Conservation (phyloP, 139 green algal species). For the Chlamydomonas incerta region DNA sequence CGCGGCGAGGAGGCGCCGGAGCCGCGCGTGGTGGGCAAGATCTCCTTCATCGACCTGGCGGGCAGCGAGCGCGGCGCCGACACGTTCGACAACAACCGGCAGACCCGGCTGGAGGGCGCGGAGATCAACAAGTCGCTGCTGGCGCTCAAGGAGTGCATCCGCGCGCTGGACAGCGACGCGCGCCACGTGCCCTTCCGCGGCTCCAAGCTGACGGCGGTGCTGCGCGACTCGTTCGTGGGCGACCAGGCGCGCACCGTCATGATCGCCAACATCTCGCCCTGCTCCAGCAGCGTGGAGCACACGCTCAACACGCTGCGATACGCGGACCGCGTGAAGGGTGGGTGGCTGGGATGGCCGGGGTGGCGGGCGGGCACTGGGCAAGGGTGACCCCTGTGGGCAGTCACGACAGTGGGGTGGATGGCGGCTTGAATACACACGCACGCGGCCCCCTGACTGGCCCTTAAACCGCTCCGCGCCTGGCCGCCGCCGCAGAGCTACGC, state of each 20-base stretch:
- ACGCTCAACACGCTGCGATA: conserved; percentile 99
- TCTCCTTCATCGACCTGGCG: conserved; percentile 99
- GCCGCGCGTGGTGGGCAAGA: conserved; percentile 83
- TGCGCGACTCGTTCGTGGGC: conserved; percentile 85
- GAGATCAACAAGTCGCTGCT: conserved; percentile 99
- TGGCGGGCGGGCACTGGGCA: too few relatives aligned
- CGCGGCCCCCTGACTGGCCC: too few relatives aligned
- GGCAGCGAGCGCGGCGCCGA: conserved; percentile 97
- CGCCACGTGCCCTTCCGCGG: conserved; percentile 96
- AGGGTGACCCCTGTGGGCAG: too few relatives aligned
- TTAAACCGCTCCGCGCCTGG: too few relatives aligned
- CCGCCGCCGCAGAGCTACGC: conserved; percentile 67
- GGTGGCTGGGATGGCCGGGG: too few relatives aligned
- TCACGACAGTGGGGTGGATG: too few relatives aligned
- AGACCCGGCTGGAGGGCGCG: conserved; percentile 83
- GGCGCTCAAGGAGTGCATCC: conserved; percentile 92
- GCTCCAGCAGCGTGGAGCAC: conserved; percentile 90
- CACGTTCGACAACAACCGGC: conserved; percentile 96
- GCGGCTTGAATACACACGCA: too few relatives aligned
- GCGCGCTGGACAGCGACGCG: conserved; percentile 91
- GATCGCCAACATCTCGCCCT: conserved; percentile 98
- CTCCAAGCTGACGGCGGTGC: conserved; percentile 90
- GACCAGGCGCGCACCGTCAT: conserved; percentile 94
- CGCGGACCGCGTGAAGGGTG: conserved; percentile 95
- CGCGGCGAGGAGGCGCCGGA: conserved; percentile 35